Evolutionary conservation across 192 early-diverging fungal genomes (phyloP), one percentile per base, ranked within the genome.

Genomic region (Chytriomyces sp.): DNA sequence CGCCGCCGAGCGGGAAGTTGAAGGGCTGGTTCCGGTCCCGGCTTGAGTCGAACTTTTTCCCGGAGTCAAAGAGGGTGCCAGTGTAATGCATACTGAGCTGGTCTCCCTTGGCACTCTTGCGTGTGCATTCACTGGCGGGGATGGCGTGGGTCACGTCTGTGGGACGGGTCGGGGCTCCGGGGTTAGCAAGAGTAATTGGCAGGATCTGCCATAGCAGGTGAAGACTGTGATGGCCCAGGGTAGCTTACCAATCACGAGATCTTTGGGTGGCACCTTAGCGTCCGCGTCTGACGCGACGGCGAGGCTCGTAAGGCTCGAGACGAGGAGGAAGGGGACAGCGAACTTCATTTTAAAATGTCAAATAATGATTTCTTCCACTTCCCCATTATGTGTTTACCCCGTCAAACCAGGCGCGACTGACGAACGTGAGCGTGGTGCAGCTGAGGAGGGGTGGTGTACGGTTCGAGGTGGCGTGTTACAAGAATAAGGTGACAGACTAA

Each of bases 391-490:
- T 77, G 12, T 78, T 77, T 49, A 78, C 76, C 8, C 77, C 77
- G 14, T 55, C 60, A 19, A 77, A 74, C 40, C 68, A 80, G 67
- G 57, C 87, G 71, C 91, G 90, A 58, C 82, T 99, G 49, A 98
- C 97, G 53, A 99, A 99, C 76, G 96, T 99, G 54, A 96, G 96
- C 6, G 78, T 98, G 39, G 98, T 99, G 19, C 92, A 94, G 41
- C 82, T 98, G 64, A 92, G 92, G 72, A 98, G 96, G 81, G 96
- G 95, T 33, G 98, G 98, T 40, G 97, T 95, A 79, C 89, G 98
- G 36, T 99, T 98, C 70, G 98, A 99, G 77, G 88, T 99, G 40
- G 98, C 98, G 10, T 97, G 94, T 79, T 99, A 98, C 83, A 98
- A 97, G 77, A 99, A 98, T 85, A 98, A 99, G 78, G 96, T 97